Base-by-base conservation (phyloP, 2,329 filamentous ascomycete genomes). In the Neofusicoccum ribis region DNA sequence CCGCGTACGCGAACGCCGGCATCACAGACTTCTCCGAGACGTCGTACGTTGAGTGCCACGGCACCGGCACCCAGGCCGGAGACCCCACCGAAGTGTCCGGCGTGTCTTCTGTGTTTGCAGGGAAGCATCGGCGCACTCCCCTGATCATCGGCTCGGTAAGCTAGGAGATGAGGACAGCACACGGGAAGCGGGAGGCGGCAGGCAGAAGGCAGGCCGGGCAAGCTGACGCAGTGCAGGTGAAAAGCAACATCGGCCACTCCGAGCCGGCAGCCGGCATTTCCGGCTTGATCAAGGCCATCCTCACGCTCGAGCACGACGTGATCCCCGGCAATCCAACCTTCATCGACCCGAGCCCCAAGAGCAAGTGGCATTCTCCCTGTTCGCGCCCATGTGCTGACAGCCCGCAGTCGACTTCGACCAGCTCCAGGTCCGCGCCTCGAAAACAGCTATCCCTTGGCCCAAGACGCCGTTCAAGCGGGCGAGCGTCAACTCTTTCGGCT, bases 41-140 rank as follows among this genome's bases (percentile, higher is more conserved):
- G 1, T 37, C 50, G 12, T 72, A 68, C 31, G 68, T 72, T 23
- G 70, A 72, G 41, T 64, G 65, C 15, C 68, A 88, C 68, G 86
- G 86, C 5, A 89, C 86, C 0, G 86, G 86, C 3, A 89, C 86
- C 0, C 80, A 82, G 34, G 84, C 83, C 2, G 85, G 86, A 8
- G 73, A 75, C 58, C 70, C 71, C 8, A 70, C 69, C 9, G 74
- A 76, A 56, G 65, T 70, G 11, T 49, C 51, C 5, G 70, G 70
- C 12, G 72, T 63, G 27, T 31, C 20, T 5, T 27, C 41, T 1
- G 49, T 49, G 7, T 52, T 63, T 23, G 50, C n/a, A 31, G 27
- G 5, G 27, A 5, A 31, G 27, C 5, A 6, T 5, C 27, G 27
- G 5, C 27, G 27, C 6, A 1, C 4, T 5, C 27, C 27, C 27